Conservation (phyloP, 169 alveolate species). For the Plasmodium blacklocki region DNA sequence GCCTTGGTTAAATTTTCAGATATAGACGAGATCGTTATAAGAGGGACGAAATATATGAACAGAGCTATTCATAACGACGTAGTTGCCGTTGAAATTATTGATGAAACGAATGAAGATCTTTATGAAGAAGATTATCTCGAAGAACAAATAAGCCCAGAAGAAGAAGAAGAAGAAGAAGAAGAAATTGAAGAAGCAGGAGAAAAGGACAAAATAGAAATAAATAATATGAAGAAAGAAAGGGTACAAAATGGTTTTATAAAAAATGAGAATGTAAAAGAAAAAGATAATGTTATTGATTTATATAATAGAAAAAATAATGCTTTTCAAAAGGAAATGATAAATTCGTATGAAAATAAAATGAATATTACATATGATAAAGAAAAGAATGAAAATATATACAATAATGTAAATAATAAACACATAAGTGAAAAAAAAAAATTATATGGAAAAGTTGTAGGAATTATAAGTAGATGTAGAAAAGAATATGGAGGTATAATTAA, state of each 20-base stretch:
- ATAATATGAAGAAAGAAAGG: conserved; percentile 34
- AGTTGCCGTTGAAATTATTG: conserved; percentile 94
- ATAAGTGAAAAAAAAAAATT: conserved; percentile 76
- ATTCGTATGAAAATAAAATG: conserved; percentile 1
- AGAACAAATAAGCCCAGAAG: conserved; percentile 76
- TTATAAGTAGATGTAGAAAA: conserved; percentile 90
- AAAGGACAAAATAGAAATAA: conserved; percentile 18
- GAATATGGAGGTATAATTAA: conserved; percentile 95
- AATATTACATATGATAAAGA: not conserved
- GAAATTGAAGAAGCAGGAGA: not conserved
- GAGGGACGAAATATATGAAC: conserved; percentile 91
- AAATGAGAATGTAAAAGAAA: conserved; percentile 72
- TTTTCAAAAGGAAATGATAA: not conserved
- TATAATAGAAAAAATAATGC: conserved; percentile 40
- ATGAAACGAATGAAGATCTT: conserved; percentile 83
- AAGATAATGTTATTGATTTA: conserved; percentile 15
- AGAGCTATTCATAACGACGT: conserved; percentile 98
- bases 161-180: conserved; percentile 38
- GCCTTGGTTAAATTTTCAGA: conserved; percentile 84
- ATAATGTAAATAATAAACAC: conserved; percentile 12
- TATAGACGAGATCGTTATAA: conserved; percentile 88
- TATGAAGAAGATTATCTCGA: conserved; percentile 76
- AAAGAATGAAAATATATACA: conserved; percentile 14
- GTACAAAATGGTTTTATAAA: conserved; percentile 14
- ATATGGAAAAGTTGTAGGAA: conserved; percentile 93